A percentile compares a stretch with the other conserved stretches of the same genome.
These are phyloP conservation scores for Schizophyllum commune DNA, from an alignment of 1,284 basidiomycete species.

Conservation along the genomic window DNA sequence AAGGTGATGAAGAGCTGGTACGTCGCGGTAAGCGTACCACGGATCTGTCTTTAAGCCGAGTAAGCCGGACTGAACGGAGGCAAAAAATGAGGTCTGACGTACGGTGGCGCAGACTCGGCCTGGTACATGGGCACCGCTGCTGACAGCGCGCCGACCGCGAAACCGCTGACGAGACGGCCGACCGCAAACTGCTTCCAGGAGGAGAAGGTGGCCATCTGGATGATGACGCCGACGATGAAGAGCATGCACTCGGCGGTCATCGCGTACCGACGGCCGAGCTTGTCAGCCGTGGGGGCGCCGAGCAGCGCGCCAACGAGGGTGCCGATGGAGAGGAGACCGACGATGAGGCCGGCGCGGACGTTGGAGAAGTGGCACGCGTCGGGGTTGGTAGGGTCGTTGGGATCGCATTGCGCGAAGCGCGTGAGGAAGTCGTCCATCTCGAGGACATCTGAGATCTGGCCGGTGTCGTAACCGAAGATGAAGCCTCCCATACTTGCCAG, in stretches of 20 bases:
- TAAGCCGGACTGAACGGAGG: conserved; percentile 30
- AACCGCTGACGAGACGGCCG: conserved; percentile 61
- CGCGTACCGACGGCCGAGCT: conserved; percentile 60
- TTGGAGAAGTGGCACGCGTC: conserved; percentile 42
- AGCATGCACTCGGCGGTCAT: conserved; percentile 64
- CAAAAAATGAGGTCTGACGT: background rate
- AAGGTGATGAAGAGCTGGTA: conserved; percentile 75
- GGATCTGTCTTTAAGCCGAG: conserved; percentile 43
- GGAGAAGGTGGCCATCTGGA: conserved; percentile 43
- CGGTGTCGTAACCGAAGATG: conserved; percentile 73
- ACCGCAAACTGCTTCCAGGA: conserved; percentile 62
- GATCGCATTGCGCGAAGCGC: conserved; percentile 48
- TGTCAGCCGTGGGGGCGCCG: conserved; percentile 61
- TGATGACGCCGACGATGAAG: conserved; percentile 64
- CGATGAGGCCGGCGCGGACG: conserved; percentile 58
- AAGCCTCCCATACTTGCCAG: conserved; percentile 76
- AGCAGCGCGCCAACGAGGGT: conserved; percentile 53
- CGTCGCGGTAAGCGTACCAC: conserved; percentile 65
- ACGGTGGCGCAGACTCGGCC: conserved; percentile 5
- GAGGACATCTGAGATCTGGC: conserved; percentile 72
- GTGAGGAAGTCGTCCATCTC: conserved; percentile 67
- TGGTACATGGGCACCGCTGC: conserved; percentile 67
- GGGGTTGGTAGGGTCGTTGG: conserved; percentile 25
- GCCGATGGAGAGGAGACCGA: conserved; percentile 60
- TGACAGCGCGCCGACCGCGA: conserved; percentile 66